A percentile compares a stretch with the other conserved stretches of the same genome.
phyloP scores from a whole-genome alignment of 495 filamentous ascomycete species.

The Hypoxylon crocopeplum region DNA sequence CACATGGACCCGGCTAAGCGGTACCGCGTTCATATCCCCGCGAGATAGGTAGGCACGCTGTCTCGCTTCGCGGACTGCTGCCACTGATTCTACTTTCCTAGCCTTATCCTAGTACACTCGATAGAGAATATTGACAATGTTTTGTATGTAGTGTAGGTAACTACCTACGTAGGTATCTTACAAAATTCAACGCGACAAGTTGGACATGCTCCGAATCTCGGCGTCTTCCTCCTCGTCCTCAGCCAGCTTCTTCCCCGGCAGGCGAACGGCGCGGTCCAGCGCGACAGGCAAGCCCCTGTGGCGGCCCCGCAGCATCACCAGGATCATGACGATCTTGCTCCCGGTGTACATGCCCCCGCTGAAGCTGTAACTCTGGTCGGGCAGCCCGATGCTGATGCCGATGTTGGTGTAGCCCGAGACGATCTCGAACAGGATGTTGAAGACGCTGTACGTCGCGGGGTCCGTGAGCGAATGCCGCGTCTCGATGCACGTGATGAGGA shows the following conservation, averaged over 20 bases:
- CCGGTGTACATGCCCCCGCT: conserved; percentile 72
- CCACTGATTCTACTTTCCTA: too few relatives aligned
- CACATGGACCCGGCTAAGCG: too few relatives aligned
- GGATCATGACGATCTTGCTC: conserved; percentile 79
- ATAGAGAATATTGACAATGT: too few relatives aligned
- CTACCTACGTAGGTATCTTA: not conserved
- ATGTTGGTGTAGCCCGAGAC: conserved; percentile 84
- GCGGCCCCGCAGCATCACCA: conserved; percentile 77
- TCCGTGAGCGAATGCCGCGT: conserved; percentile 66
- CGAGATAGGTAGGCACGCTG: too few relatives aligned
- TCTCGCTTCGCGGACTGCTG: too few relatives aligned
- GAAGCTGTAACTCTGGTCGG: conserved; percentile 72
- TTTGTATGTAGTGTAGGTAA: too few relatives aligned
- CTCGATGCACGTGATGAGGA: conserved; percentile 78
- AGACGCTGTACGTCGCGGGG: conserved; percentile 74
- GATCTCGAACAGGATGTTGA: conserved; percentile 86
- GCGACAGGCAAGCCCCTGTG: conserved; percentile 83
- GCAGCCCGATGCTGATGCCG: conserved; percentile 76
- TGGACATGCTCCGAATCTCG: conserved; percentile 41
- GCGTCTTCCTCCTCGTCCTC: conserved; percentile 51
- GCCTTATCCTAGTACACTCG: too few relatives aligned
- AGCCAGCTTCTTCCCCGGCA: conserved; percentile 66
- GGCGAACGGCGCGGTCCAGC: conserved; percentile 75
- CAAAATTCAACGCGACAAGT: conserved; percentile 4
- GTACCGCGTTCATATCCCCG: too few relatives aligned